A percentile compares a stretch with the other conserved stretches of the same genome.
These are phyloP conservation scores for Aspergillus ostianus DNA, from an alignment of 495 filamentous ascomycete genomes.

Conservation along the genomic window DNA sequence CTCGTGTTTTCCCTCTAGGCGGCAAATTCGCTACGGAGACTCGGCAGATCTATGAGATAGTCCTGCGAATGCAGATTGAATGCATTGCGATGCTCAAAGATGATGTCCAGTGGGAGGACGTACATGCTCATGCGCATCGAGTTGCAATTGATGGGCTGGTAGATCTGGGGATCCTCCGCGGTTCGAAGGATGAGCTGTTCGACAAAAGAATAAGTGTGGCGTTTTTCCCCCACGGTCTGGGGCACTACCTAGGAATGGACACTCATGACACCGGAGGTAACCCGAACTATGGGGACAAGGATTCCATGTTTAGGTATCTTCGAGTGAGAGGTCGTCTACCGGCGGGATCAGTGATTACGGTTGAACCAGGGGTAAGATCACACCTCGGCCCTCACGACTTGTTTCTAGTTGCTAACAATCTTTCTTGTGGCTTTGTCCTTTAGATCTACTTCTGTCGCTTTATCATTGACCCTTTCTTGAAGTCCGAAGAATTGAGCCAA, in stretches of 20 bases:
- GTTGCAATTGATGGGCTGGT: conserved; percentile 79
- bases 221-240: conserved; percentile 90
- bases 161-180: conserved; percentile 70
- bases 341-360: conserved; percentile 77
- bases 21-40: conserved; percentile 74
- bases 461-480: conserved; percentile 81
- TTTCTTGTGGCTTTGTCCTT: background rate
- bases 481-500: conserved; percentile 63
- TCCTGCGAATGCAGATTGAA: conserved; percentile 78
- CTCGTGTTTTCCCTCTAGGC: conserved; percentile 79
- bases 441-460: conserved; percentile 91
- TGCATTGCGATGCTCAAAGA: conserved; percentile 72
- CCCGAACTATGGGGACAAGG: conserved; percentile 78
- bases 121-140: conserved; percentile 75
- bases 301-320: conserved; percentile 82
- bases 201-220: conserved; percentile 72
- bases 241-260: conserved; percentile 92
- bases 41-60: conserved; percentile 78
- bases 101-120: conserved; percentile 79
- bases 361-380: conserved; percentile 74
- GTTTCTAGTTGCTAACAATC: conserved; percentile 10
- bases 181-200: conserved; percentile 67
- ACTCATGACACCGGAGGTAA: conserved; percentile 91
- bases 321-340: conserved; percentile 76
- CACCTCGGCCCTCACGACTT: background rate